These are phyloP conservation scores for Madurella mycetomatis DNA, from an alignment of 2,329 filamentous ascomycete genomes.

Conservation along the genomic window DNA sequence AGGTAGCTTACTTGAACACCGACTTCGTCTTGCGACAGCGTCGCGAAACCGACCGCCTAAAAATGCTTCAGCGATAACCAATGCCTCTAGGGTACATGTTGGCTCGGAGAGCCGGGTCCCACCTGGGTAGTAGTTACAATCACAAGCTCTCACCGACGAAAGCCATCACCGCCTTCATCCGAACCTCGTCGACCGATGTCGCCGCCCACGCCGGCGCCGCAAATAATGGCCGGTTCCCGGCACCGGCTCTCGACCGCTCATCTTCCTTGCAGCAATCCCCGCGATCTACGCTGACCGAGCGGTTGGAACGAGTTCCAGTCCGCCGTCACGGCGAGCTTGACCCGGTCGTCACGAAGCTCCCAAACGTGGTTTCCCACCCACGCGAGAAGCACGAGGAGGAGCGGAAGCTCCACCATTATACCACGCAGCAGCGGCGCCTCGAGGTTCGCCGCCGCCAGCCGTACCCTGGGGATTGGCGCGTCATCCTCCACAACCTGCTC, in stretches of 20 bases:
- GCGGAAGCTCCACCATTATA: slow-evolving; percentile 22
- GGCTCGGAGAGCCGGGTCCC: slow-evolving; percentile 35
- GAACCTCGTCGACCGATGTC: too few relatives aligned
- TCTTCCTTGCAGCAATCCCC: neutral
- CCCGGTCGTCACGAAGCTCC: slow-evolving; percentile 30
- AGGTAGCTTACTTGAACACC: too few relatives aligned
- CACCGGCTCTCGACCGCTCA: neutral
- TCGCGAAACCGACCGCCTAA: slow-evolving; percentile 1
- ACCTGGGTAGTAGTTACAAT: neutral
- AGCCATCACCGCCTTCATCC: too few relatives aligned
- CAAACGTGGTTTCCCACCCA: slow-evolving; percentile 19
- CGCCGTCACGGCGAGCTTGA: slow-evolving; percentile 14
- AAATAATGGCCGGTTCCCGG: too few relatives aligned
- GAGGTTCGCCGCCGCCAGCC: slow-evolving; percentile 31
- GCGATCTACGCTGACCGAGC: slow-evolving; percentile 19
- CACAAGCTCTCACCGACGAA: neutral
- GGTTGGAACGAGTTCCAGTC: slow-evolving; percentile 23
- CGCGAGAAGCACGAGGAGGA: slow-evolving; percentile 24
- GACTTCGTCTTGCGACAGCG: neutral
- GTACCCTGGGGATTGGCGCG: slow-evolving; percentile 38
- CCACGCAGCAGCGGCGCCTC: slow-evolving; percentile 36
- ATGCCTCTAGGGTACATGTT: slow-evolving; percentile 45
- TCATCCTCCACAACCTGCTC: slow-evolving; percentile 37
- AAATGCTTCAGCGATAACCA: slow-evolving; percentile 39
- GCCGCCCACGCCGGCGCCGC: too few relatives aligned